phyloP scores from a whole-genome alignment of 2,329 filamentous ascomycete genomes.

The Talaromyces albobiverticillius region DNA sequence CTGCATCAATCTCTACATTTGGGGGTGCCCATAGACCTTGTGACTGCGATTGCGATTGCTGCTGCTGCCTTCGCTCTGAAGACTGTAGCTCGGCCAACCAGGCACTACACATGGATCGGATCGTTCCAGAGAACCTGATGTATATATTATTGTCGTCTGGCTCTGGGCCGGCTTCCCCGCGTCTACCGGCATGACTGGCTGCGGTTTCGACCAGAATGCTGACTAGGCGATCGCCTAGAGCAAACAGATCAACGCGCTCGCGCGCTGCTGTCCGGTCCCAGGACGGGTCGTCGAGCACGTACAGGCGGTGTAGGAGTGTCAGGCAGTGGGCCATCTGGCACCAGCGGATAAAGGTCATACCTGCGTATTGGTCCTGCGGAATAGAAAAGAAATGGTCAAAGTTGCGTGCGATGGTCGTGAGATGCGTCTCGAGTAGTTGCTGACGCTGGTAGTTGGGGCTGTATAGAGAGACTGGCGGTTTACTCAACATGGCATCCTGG shows the following conservation, averaged over 20 bases:
- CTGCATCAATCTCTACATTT: not conserved
- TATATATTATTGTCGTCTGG: slow-evolving; percentile 1
- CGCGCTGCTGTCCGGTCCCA: not conserved
- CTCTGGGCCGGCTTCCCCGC: not conserved
- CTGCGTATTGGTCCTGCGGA: not conserved
- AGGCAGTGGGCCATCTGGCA: not conserved
- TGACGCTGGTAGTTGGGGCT: slow-evolving; percentile 5
- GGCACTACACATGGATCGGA: slow-evolving; percentile 7
- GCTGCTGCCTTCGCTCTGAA: slow-evolving; percentile 2
- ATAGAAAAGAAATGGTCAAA: slow-evolving; percentile 8
- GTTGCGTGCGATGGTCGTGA: not conserved
- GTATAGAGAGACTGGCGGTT: slow-evolving; percentile 2
- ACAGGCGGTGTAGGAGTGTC: slow-evolving; percentile 5
- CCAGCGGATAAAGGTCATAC: not conserved
- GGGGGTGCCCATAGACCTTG: not conserved
- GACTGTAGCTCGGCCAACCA: slow-evolving; percentile 3
- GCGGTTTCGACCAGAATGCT: slow-evolving; percentile 1
- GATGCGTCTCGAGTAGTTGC: slow-evolving; percentile 6
- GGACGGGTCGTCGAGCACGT: slow-evolving; percentile 1
- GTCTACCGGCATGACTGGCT: too few species aligned
- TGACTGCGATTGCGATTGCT: not conserved
- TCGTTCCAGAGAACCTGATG: slow-evolving; percentile 4
- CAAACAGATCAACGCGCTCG: not conserved
- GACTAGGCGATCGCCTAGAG: slow-evolving; percentile 2
- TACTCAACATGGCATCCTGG: not conserved